Evolutionary conservation across 169 alveolate genomes (phyloP).

Genomic region (Cryptosporidium sp.): DNA sequence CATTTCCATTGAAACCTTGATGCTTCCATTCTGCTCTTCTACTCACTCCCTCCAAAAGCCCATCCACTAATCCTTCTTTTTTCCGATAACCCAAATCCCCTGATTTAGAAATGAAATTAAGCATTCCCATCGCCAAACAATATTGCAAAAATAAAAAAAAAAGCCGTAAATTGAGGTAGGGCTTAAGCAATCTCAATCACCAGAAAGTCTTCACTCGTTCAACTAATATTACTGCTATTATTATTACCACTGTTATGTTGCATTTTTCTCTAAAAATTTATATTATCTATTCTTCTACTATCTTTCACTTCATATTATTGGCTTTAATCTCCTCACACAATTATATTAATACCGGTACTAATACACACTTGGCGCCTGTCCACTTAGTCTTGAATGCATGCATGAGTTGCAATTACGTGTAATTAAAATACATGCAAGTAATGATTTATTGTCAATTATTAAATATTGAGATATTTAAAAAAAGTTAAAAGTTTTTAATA

Average conservation of each 20-base stretch:
- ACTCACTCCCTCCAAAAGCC: not conserved
- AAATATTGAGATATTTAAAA: not conserved
- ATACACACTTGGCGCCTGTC: not conserved
- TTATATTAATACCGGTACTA: slow-evolving; percentile 1
- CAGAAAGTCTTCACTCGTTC: too few species aligned
- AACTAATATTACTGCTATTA: too few species aligned
- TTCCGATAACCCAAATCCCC: not conserved
- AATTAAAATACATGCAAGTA: not conserved
- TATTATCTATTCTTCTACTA: too few species aligned
- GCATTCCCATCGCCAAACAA: not conserved
- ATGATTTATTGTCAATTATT: not conserved
- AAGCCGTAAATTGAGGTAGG: not conserved
- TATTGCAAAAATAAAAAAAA: too few species aligned
- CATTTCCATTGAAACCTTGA: not conserved
- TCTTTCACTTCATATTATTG: too few species aligned
- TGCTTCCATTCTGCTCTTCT: not conserved
- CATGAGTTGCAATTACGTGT: slow-evolving; percentile 27
- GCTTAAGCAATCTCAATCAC: too few species aligned
- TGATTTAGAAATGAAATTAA: not conserved
- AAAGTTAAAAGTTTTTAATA: not conserved
- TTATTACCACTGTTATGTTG: too few species aligned
- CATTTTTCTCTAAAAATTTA: too few species aligned
- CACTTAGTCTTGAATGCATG: slow-evolving; percentile 9
- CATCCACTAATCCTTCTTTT: not conserved
- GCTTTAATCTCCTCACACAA: not conserved